A percentile compares a stretch with the other conserved stretches of the same genome.
Conservation (phyloP, 2,329 filamentous ascomycete species). For the Trichophyton equinum region DNA sequence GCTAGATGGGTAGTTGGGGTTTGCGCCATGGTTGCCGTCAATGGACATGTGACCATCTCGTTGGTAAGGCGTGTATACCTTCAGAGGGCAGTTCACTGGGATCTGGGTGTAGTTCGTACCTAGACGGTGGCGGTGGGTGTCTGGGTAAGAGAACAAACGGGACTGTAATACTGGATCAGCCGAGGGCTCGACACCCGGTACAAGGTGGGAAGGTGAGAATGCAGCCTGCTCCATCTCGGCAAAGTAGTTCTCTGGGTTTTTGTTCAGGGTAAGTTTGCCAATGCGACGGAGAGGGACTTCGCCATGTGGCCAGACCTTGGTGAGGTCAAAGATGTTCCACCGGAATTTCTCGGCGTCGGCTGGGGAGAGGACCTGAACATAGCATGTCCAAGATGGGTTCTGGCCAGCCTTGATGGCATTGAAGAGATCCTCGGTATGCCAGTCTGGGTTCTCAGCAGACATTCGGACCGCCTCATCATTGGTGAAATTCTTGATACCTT, state of each 20-base stretch:
- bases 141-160: slow-evolving; percentile 58
- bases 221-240: slow-evolving; percentile 59
- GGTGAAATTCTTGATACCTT: slow-evolving; percentile 49
- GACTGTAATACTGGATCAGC: slow-evolving; percentile 58
- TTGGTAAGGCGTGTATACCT: slow-evolving; percentile 52
- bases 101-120: slow-evolving; percentile 54
- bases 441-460: slow-evolving; percentile 48
- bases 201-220: slow-evolving; percentile 55
- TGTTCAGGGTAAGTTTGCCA: slow-evolving; percentile 52
- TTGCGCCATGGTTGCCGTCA: slow-evolving; percentile 50
- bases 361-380: slow-evolving; percentile 51
- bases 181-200: slow-evolving; percentile 55
- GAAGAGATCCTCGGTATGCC: slow-evolving; percentile 51
- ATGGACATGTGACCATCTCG: slow-evolving; percentile 60
- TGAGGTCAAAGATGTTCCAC: slow-evolving; percentile 57
- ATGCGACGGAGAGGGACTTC: slow-evolving; percentile 50
- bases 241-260: slow-evolving; percentile 56
- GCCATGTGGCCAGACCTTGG: slow-evolving; percentile 55
- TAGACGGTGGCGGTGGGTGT: slow-evolving; percentile 52
- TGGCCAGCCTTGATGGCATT: slow-evolving; percentile 50
- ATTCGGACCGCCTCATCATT: slow-evolving; percentile 45
- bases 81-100: slow-evolving; percentile 46
- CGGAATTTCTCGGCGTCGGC: slow-evolving; percentile 49
- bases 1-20: slow-evolving; percentile 42
- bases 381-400: slow-evolving; percentile 51